A percentile compares a stretch with the other conserved stretches of the same genome.
Conservation (phyloP, 805 yeast species). For the Yamadazyma kitorensis region DNA sequence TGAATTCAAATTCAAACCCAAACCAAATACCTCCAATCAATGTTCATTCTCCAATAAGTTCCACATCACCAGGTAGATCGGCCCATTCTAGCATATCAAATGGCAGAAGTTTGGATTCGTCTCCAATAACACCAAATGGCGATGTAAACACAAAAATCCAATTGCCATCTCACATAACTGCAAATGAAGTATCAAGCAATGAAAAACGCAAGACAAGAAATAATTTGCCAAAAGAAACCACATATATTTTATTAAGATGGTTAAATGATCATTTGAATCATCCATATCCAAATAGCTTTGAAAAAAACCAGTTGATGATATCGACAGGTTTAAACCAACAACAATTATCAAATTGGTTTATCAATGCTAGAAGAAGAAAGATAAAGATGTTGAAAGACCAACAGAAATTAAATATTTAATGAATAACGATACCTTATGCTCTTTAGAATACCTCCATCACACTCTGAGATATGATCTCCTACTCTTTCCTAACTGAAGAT, state of each 20-base stretch:
- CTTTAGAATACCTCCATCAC: no score
- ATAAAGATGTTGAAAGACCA: conserved; percentile 50
- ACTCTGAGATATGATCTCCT: no score
- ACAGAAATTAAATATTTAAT: conserved; percentile 14
- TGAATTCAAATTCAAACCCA: no score
- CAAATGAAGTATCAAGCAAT: conserved; percentile 6
- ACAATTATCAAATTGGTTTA: conserved; percentile 84
- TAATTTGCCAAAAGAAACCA: conserved; percentile 76
- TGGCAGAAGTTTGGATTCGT: background rate
- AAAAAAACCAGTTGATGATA: conserved; percentile 64
- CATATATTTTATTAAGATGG: conserved; percentile 72
- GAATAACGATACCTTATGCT: background rate
- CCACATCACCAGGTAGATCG: background rate
- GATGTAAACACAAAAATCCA: conserved; percentile 1
- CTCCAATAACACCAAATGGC: background rate
- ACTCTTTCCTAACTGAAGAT: no score
- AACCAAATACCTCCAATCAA: no score
- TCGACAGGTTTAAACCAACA: conserved; percentile 77
- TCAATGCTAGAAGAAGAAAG: conserved; percentile 79
- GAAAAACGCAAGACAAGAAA: conserved; percentile 49
- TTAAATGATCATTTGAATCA: conserved; percentile 68
- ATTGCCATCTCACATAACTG: conserved; percentile 6
- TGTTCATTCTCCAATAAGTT: no score
- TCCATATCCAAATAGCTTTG: conserved; percentile 82
- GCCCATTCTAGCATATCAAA: background rate